phyloP scores from a whole-genome alignment of 257 asterid genomes.

The Primulina eburnea region DNA sequence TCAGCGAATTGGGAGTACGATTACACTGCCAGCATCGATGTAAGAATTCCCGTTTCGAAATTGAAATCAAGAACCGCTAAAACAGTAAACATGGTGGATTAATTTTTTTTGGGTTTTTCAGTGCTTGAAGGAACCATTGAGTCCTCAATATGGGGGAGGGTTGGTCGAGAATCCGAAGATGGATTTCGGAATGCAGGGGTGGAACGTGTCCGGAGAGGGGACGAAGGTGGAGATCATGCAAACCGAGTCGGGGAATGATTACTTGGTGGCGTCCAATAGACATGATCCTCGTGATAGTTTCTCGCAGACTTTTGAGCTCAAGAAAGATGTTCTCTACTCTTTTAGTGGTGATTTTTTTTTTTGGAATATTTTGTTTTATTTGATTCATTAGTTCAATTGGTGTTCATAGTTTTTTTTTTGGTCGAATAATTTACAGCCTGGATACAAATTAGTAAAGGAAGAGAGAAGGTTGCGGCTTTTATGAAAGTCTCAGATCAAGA shows the following conservation, averaged over 20 bases:
- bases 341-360: conserved; percentile 37
- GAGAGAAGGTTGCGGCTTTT: conserved; percentile 32
- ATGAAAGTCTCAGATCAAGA: neutral
- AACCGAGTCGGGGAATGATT: conserved; percentile 32
- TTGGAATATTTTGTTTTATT: neutral
- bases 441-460: conserved; percentile 41
- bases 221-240: conserved; percentile 18
- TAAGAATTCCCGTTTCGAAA: neutral
- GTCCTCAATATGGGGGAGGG: conserved; percentile 48
- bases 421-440: conserved; percentile 37
- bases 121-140: conserved; percentile 39
- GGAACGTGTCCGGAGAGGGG: conserved; percentile 32
- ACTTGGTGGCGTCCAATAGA: conserved; percentile 35
- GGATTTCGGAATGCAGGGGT: conserved; percentile 26
- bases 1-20: neutral
- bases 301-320: conserved; percentile 25
- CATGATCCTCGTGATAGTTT: conserved; percentile 23
- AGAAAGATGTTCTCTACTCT: conserved; percentile 31
- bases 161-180: conserved; percentile 30
- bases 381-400: neutral
- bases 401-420: neutral
- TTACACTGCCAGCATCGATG: neutral
- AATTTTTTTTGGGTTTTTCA: conserved; percentile 15
- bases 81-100: neutral
- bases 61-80: neutral